Evolutionary conservation across 345 rosid species (phyloP).

Genomic region (Gynandropsis gynandra): DNA sequence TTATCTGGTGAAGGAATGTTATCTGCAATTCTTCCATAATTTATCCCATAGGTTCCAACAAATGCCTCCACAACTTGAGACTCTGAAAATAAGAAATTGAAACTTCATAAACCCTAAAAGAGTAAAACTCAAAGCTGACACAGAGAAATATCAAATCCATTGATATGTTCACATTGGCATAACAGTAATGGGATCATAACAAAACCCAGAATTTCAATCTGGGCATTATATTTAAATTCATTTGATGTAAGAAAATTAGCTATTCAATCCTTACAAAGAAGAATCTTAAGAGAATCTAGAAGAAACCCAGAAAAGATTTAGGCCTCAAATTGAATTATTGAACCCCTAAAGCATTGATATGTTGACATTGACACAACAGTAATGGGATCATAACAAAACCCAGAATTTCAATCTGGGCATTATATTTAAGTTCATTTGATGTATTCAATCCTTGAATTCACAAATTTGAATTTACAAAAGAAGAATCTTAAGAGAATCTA

Average conservation of each 20-base stretch:
- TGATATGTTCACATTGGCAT: too few relatives aligned
- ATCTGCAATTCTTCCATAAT: conserved; percentile 90
- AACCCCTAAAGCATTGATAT: background rate
- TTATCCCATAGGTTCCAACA: conserved; percentile 88
- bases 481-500: background rate
- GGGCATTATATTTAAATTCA: too few relatives aligned
- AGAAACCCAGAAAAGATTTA: conserved; percentile 1
- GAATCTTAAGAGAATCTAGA: background rate
- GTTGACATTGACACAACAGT: too few relatives aligned
- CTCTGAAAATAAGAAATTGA: conserved; percentile 26
- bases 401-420: too few relatives aligned
- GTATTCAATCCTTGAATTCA: background rate
- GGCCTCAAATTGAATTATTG: background rate
- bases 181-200: too few relatives aligned
- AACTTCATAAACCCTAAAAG: too few relatives aligned
- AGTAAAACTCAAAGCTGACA: too few relatives aligned
- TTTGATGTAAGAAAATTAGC: background rate
- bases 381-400: too few relatives aligned
- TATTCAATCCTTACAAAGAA: background rate
- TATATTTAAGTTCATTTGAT: too few relatives aligned
- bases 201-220: too few relatives aligned
- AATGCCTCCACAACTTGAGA: conserved; percentile 44
- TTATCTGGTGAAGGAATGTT: conserved; percentile 90
- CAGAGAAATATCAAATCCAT: too few relatives aligned
- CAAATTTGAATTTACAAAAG: background rate